These are phyloP conservation scores for Colletotrichum aenigma DNA, from an alignment of 2,329 filamentous ascomycete genomes.

Conservation along the genomic window DNA sequence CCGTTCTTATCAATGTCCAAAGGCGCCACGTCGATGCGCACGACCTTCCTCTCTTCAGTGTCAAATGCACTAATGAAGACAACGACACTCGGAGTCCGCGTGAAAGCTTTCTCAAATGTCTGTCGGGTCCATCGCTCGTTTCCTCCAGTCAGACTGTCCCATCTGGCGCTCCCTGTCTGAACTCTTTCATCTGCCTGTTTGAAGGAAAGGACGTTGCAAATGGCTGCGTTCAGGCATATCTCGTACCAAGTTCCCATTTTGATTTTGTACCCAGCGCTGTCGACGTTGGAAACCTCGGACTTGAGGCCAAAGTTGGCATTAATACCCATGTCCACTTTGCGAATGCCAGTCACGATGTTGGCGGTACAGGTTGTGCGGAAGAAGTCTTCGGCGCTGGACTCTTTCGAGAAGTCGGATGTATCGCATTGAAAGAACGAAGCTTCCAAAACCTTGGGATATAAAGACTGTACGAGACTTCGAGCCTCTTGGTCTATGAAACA, in stretches of 20 bases:
- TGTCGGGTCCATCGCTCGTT: neutral
- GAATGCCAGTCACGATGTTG: neutral
- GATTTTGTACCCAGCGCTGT: rapidly evolving
- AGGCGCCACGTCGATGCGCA: neutral
- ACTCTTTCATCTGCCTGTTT: neutral
- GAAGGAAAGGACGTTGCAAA: neutral
- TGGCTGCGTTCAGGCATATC: neutral
- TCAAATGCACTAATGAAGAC: neutral
- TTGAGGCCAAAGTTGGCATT: neutral
- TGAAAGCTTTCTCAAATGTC: neutral
- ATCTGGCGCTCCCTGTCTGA: neutral
- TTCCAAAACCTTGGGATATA: neutral
- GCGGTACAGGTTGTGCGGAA: neutral
- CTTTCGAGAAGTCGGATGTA: neutral
- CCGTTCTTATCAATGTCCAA: neutral
- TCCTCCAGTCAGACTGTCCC: neutral
- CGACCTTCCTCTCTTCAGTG: neutral
- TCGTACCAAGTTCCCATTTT: neutral
- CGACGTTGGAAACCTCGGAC: neutral
- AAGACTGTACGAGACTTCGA: neutral
- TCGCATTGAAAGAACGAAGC: neutral
- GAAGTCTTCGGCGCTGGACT: rapidly evolving
- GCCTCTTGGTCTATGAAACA: neutral
- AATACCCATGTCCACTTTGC: neutral
- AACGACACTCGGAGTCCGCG: neutral